A percentile compares a stretch with the other conserved stretches of the same genome.
Evolutionary conservation across 371 early-diverging fungal genomes (phyloP).

Genomic region (Lichtheimia ornata): DNA sequence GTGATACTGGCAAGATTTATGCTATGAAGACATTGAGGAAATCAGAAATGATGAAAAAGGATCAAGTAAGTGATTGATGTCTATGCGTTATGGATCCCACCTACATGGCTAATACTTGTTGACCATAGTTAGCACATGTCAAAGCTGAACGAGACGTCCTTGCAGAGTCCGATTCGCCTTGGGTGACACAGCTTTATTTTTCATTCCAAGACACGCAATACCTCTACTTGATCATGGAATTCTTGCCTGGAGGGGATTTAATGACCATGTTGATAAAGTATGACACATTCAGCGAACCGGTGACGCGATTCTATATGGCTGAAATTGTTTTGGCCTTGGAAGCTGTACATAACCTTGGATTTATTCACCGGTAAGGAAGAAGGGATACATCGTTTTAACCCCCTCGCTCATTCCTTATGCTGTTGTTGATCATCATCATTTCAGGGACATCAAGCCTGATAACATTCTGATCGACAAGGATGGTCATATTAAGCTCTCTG

Average conservation of each 20-base stretch:
- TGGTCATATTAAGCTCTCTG: constrained; percentile 91
- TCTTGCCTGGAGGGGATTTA: constrained; percentile 96
- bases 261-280: constrained; percentile 98
- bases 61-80: constrained; percentile 76
- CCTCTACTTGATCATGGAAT: constrained; percentile 98
- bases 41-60: constrained; percentile 97
- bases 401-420: constrained; percentile 12
- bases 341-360: constrained; percentile 94
- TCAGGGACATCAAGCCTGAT: constrained; percentile 81
- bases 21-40: constrained; percentile 97
- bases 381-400: constrained; percentile 37
- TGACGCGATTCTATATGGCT: constrained; percentile 97
- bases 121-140: constrained; percentile 87
- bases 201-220: constrained; percentile 92
- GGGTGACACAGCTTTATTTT: constrained; percentile 97
- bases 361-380: constrained; percentile 90
- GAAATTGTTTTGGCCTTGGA: constrained; percentile 96
- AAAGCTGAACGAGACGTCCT: constrained; percentile 97
- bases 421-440: too few species aligned
- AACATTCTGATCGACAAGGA: constrained; percentile 83
- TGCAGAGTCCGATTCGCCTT: constrained; percentile 96
- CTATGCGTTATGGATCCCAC: too few species aligned
- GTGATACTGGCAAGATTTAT: constrained; percentile 95
- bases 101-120: neutral
- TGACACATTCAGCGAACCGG: constrained; percentile 94